Base-by-base conservation (phyloP, 108 stramenopile genomes). In the Skeletonema potamos region DNA sequence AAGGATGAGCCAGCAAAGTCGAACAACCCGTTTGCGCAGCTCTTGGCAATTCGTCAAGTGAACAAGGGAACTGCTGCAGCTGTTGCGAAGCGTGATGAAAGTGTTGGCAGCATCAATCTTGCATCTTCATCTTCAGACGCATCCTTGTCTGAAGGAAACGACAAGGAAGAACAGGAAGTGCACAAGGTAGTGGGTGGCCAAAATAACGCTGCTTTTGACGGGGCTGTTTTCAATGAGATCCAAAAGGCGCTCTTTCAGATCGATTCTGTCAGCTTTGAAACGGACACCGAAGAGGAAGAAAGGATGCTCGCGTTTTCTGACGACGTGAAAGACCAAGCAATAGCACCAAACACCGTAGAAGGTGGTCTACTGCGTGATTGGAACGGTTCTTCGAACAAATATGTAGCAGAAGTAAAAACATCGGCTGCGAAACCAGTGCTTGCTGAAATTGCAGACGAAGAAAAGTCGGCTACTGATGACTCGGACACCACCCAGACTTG, bases 231-330 rank as follows among this genome's bases (percentile, higher is more conserved):
- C 37, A 61, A 29, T 6, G 60, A 61, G 27, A n/a, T 70, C 20
- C 28, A 43, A 11, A 70, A 70, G 34, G 59, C 70, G 24, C 60
- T 70, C 12, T 70, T 60, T 2, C 60, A 58, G 26, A 68, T 68
- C 13, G 34, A 68, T 13, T 68, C 68, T 4, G 59, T 61, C 32
- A 34, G 33, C 36, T 62, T 39, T 17, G 61, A 62, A 24, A 24
- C 32, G 8, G 61, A 62, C 6, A 12, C n/a, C 2, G 64, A 43
- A 51, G 27, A 44, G 64, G 51, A 34, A 20, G 2, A 41, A 12
- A 18, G 20, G 24, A 10, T 34, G 48, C 36, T 54, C 54, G 2
- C 34, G 62, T n/a, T 13, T 32, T 1, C 32, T 0, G 60, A 62
- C 7, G 63, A 56, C 13, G 72, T n/a, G 12, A 30, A 57, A 4